Base-by-base conservation (phyloP, 805 yeast genomes). In the Wickerhamiella galacta region DNA sequence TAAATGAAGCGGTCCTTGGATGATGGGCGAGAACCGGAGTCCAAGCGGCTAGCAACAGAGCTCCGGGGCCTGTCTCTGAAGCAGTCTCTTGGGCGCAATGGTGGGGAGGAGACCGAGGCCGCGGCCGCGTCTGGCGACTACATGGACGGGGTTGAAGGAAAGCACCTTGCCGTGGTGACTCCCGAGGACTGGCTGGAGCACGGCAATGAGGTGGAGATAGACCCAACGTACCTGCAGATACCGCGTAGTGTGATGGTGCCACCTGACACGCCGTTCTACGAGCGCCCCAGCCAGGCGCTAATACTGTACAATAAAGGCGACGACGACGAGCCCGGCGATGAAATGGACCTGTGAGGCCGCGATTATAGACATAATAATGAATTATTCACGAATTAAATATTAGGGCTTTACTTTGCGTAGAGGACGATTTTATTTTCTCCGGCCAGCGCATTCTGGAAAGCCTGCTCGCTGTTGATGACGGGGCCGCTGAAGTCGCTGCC, bases 391-490 rank as follows among this genome's bases (percentile, higher is more conserved):
- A n/a, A n/a, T n/a, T n/a, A n/a, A n/a, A n/a, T n/a, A n/a, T n/a
- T n/a, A n/a, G n/a, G n/a, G n/a, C n/a, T n/a, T n/a, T n/a, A n/a
- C n/a, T n/a, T n/a, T n/a, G 38, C 38, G 21, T 35, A 49, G 12
- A 55, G 37, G 1, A 53, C 57, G 20, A 55, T 33, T 39, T 55
- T 55, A 25, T 45, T 39, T 27, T 45, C 45, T 20, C 45, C 49
- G 20, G 42, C 43, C 25, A 55, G 35, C 2, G 48, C 51, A 11
- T 32, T 34, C 10, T 38, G 42, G 30, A 54, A 49, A 25, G 46
- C 53, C 5, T 36, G 51, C 18, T 55, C 54, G 30, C 39, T 43
- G 24, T 31, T 47, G 7, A 45, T 37, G 7, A 44, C 38, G 5
- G 40, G 39, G 25, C 53, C 57, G 2, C 38, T 37, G 10, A 38